A percentile compares a stretch with the other conserved stretches of the same genome.
Conservation (phyloP, 345 rosid genomes). For the Linum lewisii region DNA sequence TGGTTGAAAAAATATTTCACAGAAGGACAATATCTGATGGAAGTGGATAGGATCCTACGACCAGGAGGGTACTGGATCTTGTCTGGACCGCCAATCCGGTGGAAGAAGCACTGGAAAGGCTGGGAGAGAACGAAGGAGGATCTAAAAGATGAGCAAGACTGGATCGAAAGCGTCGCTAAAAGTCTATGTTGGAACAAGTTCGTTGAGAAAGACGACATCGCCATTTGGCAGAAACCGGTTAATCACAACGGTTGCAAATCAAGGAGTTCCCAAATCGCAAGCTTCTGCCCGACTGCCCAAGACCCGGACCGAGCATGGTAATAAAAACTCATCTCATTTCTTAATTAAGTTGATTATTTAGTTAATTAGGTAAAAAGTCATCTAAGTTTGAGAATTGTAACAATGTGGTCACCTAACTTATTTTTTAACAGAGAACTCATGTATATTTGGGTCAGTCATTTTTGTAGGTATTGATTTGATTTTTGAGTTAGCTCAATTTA, state of each 20-base stretch:
- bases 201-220: conserved; percentile 37
- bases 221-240: conserved; percentile 39
- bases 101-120: conserved; percentile 33
- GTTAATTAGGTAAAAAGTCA: no score
- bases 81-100: conserved; percentile 46
- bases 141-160: conserved; percentile 28
- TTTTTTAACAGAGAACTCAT: neutral
- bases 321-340: no score
- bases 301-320: conserved; percentile 40
- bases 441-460: neutral
- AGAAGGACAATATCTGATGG: conserved; percentile 41
- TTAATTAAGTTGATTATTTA: no score
- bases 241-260: conserved; percentile 28
- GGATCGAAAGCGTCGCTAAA: conserved; percentile 33
- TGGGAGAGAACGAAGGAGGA: conserved; percentile 33
- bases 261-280: conserved; percentile 13
- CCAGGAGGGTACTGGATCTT: conserved; percentile 62
- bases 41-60: conserved; percentile 33
- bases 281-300: conserved; percentile 18
- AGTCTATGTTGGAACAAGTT: conserved; percentile 43
- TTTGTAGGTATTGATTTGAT: no score
- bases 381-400: no score
- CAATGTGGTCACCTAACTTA: no score
- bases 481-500: no score
- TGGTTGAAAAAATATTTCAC: neutral